Conservation (phyloP, 192 early-diverging fungal species). For the Coemansia umbellata region DNA sequence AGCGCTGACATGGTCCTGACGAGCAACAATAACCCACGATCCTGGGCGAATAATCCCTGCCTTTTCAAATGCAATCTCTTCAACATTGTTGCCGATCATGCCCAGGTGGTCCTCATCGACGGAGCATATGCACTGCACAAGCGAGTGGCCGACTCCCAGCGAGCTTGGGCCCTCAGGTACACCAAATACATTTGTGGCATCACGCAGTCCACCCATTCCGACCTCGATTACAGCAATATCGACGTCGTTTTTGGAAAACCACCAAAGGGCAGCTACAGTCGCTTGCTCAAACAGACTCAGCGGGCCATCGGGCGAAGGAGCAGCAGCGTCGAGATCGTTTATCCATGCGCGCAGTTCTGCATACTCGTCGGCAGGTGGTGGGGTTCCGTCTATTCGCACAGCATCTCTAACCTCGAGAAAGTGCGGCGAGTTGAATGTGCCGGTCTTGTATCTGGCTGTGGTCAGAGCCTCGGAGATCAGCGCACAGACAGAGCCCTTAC, state of each 20-base stretch:
- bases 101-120: constrained; percentile 75
- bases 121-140: constrained; percentile 57
- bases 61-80: constrained; percentile 72
- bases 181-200: constrained; percentile 79
- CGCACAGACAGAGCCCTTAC: constrained; percentile 80
- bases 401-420: constrained; percentile 64
- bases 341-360: constrained; percentile 42
- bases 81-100: constrained; percentile 63
- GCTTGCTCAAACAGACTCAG: constrained; percentile 73
- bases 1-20: constrained; percentile 32
- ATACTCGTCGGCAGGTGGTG: constrained; percentile 47
- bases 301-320: constrained; percentile 12
- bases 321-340: constrained; percentile 29
- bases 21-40: constrained; percentile 41
- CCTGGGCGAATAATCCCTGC: constrained; percentile 68
- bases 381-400: constrained; percentile 55
- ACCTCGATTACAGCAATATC: constrained; percentile 80
- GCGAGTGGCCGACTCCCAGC: constrained; percentile 43
- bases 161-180: constrained; percentile 40
- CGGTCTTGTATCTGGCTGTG: constrained; percentile 46
- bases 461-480: constrained; percentile 40
- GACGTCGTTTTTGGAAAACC: constrained; percentile 55
- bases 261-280: constrained; percentile 57
- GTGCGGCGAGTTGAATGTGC: constrained; percentile 78
- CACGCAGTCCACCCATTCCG: constrained; percentile 72